Percentiles rank a stretch among this genome's conserved stretches.
phyloP scores from a whole-genome alignment of 2,329 filamentous ascomycete genomes.

The Phoma herbarum region DNA sequence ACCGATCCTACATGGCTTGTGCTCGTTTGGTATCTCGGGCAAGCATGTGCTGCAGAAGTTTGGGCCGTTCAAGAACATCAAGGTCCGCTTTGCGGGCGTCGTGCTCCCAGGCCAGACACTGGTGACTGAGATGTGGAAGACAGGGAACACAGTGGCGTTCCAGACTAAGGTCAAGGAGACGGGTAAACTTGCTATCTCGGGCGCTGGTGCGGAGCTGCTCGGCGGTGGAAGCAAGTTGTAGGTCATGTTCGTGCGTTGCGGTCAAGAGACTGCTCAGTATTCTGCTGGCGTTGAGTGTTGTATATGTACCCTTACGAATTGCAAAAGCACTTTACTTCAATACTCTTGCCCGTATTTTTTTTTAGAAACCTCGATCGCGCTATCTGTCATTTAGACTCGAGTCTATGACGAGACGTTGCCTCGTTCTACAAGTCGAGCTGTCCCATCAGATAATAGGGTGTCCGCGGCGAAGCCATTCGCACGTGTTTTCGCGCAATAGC shows the following conservation, averaged over 20 bases:
- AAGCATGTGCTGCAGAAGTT: constrained; percentile 89
- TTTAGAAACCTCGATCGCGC: too few species aligned
- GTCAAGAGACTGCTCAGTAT: constrained; percentile 4
- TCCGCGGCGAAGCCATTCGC: not conserved
- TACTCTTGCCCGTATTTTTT: not conserved
- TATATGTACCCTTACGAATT: constrained; percentile 7
- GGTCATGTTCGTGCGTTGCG: not conserved
- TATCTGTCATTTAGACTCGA: too few species aligned
- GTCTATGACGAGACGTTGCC: not conserved
- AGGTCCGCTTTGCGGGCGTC: constrained; percentile 87
- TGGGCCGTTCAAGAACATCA: constrained; percentile 87
- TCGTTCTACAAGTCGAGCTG: not conserved
- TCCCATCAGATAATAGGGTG: not conserved
- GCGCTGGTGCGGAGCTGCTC: constrained; percentile 80
- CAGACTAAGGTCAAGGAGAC: constrained; percentile 92
- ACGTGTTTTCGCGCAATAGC: constrained; percentile 9
- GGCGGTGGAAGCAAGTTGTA: constrained; percentile 55
- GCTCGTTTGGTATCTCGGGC: constrained; percentile 88
- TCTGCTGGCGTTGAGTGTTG: constrained; percentile 10
- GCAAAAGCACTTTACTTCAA: not conserved
- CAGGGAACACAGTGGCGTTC: constrained; percentile 80
- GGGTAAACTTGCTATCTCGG: constrained; percentile 85
- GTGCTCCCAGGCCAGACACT: constrained; percentile 89
- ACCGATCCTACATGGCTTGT: constrained; percentile 96
- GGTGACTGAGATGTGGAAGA: constrained; percentile 94